Base-by-base conservation (phyloP, 2,329 filamentous ascomycete species). In the Penicillium sumatraense region DNA sequence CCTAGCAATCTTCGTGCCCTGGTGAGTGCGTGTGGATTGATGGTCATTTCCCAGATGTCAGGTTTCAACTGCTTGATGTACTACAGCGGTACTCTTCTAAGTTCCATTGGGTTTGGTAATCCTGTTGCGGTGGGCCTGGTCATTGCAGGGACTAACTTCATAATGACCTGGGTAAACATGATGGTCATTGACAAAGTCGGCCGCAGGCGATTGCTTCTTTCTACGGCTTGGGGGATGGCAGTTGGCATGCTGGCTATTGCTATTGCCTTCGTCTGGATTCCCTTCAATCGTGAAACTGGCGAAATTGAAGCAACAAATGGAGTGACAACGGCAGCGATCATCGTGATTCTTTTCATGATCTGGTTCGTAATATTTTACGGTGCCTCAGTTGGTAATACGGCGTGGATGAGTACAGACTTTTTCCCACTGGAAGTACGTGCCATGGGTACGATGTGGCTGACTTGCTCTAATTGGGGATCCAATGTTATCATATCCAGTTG, bases 401-500 rank as follows among this genome's bases (percentile, higher is more conserved):
- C 77, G 2, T 82, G 80, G 80, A 72, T 81, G 48, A 75, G 70
- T 35, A 77, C 75, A 18, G 81, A 81, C 24, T 77, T 82, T 64
- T 78, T 80, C 60, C 76, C 78, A 0, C 70, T 80, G 51, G 77
- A 81, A 51, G 78, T 81, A 3, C 72, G 80, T 16, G 78, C 78
- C 20, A 72, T 78, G 68, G 80, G 74, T 47, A 81, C 78, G 0
- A 82, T 81, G 77, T 74, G 79, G 72, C 69, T 80, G 41, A 81
- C 79, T 3, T 75, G 78, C 60, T 77, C 75, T 5, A 76, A 71
- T 64, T 80, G 78, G 79, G 75, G 73, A 9, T 74, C 68, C 51
- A 81, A 82, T 61, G 75, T 83, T 55, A 80, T 83, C 51, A 75
- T 82, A 42, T 70, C 78, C 7, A 80, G 77, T 3, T 81, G 79